These are phyloP conservation scores for Penicillium verhagenii DNA, from an alignment of 495 filamentous ascomycete species.

Conservation along the genomic window DNA sequence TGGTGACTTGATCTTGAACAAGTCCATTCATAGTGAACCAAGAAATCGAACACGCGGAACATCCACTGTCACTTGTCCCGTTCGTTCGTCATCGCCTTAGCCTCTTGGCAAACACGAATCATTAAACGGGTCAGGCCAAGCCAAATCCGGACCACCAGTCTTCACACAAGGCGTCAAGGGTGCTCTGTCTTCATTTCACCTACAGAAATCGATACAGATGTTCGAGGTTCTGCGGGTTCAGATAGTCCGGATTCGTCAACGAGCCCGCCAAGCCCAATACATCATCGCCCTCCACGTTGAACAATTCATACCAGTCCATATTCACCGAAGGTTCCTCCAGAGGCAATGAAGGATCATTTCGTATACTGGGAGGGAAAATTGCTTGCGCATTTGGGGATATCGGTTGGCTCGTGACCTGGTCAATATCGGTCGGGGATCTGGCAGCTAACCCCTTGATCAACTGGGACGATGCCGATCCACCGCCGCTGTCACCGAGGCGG, in stretches of 20 bases:
- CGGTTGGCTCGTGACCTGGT: neutral
- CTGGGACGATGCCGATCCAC: constrained; percentile 5
- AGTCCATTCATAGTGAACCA: neutral
- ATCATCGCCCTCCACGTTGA: constrained; percentile 39
- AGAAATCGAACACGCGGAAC: neutral
- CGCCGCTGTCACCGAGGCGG: constrained; percentile 21
- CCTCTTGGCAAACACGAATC: neutral
- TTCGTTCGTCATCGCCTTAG: neutral
- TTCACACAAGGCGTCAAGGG: too few relatives aligned
- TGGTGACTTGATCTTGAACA: too few relatives aligned
- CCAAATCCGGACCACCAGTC: too few relatives aligned
- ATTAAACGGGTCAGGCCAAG: too few relatives aligned
- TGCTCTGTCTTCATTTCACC: too few relatives aligned
- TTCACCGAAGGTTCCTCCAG: constrained; percentile 18
- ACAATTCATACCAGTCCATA: constrained; percentile 39
- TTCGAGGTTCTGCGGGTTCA: constrained; percentile 41
- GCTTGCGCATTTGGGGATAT: neutral
- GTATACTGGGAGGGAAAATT: neutral
- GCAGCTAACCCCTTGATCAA: neutral
- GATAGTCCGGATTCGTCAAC: constrained; percentile 31
- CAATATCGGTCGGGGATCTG: neutral
- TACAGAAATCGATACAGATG: constrained; percentile 43
- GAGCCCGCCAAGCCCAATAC: constrained; percentile 30
- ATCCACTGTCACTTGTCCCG: neutral
- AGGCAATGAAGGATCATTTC: neutral